Evolutionary conservation across 306 rosid genomes (phyloP).

Genomic region (Glycine latifolia): DNA sequence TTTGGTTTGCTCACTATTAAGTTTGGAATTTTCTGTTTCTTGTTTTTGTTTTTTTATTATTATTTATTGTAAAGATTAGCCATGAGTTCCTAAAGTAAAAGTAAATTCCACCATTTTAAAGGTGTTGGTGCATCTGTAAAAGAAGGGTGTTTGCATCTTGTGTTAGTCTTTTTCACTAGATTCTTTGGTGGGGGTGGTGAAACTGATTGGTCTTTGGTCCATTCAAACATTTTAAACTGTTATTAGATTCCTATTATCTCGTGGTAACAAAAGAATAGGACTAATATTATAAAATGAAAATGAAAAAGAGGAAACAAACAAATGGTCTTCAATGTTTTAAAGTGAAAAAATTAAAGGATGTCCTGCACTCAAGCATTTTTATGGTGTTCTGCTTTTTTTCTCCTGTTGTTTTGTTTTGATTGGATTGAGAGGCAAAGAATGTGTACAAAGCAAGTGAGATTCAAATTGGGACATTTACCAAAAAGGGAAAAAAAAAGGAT

Average conservation of each 20-base stretch:
- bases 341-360: slow-evolving; percentile 50
- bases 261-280: slow-evolving; percentile 30
- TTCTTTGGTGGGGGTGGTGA: slow-evolving; percentile 55
- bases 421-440: slow-evolving; percentile 52
- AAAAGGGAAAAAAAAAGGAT: slow-evolving; percentile 1
- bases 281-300: neutral
- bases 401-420: slow-evolving; percentile 41
- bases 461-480: slow-evolving; percentile 49
- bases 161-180: slow-evolving; percentile 64
- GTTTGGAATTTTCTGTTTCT: slow-evolving; percentile 41
- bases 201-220: slow-evolving; percentile 65
- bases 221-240: slow-evolving; percentile 52
- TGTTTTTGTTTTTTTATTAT: neutral
- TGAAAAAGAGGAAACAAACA: slow-evolving; percentile 36
- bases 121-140: slow-evolving; percentile 64
- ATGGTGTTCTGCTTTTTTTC: neutral
- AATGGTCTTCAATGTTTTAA: slow-evolving; percentile 50
- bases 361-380: slow-evolving; percentile 43
- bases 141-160: slow-evolving; percentile 62
- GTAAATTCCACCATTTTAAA: slow-evolving; percentile 68
- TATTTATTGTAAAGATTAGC: slow-evolving; percentile 51
- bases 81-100: slow-evolving; percentile 68
- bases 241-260: slow-evolving; percentile 47
- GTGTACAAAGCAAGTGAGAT: slow-evolving; percentile 45
- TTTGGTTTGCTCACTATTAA: slow-evolving; percentile 54